Evolutionary conservation across 352 stramenopile genomes (phyloP).

Genomic region (Phytophthora macrochlamydospora): DNA sequence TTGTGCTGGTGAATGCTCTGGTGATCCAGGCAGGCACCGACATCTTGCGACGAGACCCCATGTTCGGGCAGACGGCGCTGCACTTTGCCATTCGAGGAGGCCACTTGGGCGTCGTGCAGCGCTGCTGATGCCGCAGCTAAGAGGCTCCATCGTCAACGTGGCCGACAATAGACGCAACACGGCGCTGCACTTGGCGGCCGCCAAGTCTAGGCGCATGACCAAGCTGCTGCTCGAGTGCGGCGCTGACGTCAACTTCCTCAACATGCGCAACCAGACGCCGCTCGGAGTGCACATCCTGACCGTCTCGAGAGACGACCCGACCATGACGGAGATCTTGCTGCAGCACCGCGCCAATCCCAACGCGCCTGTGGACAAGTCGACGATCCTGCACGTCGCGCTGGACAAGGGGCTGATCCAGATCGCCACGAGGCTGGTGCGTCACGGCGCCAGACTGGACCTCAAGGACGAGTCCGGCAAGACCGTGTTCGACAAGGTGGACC

Average conservation of each 20-base stretch:
- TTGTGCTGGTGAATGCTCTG: conserved; percentile 70
- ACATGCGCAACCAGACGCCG: conserved; percentile 73
- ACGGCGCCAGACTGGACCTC: conserved; percentile 55
- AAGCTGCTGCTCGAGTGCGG: conserved; percentile 61
- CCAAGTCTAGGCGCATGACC: conserved; percentile 70
- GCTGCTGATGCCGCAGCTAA: conserved; percentile 67
- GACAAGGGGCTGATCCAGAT: conserved; percentile 63
- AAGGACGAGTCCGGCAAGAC: conserved; percentile 66
- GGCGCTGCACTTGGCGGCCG: conserved; percentile 59
- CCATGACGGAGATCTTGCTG: conserved; percentile 63
- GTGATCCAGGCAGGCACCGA: conserved; percentile 76
- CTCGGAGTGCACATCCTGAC: conserved; percentile 72
- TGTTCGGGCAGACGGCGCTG: conserved; percentile 69
- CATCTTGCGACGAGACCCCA: conserved; percentile 67
- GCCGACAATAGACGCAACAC: conserved; percentile 72
- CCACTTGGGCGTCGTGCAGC: conserved; percentile 71
- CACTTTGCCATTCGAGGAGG: conserved; percentile 74
- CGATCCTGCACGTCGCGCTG: conserved; percentile 63
- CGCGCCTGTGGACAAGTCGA: conserved; percentile 63
- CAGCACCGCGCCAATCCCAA: conserved; percentile 62
- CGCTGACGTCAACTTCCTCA: conserved; percentile 66
- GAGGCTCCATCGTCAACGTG: conserved; percentile 71
- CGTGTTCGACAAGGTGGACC: conserved; percentile 72
- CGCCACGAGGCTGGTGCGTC: conserved; percentile 53
- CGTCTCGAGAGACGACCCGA: conserved; percentile 59